phyloP scores from a whole-genome alignment of 1,139 yeast species.

The Wickerhamomyces sp. region DNA sequence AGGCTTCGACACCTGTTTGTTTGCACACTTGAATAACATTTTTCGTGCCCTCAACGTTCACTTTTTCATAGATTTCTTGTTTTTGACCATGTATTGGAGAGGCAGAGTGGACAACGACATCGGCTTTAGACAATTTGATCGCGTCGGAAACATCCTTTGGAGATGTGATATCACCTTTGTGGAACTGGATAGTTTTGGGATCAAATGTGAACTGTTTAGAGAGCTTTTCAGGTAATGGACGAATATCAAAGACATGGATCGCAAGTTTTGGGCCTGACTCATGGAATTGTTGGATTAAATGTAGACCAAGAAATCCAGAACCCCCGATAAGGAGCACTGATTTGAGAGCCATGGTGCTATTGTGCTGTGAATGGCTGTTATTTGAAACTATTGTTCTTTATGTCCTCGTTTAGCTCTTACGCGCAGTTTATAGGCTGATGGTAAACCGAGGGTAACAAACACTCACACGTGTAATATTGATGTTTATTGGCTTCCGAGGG shows the following conservation, averaged over 20 bases:
- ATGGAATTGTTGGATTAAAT: constrained; percentile 80
- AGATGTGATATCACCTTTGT: constrained; percentile 82
- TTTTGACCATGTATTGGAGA: constrained; percentile 91
- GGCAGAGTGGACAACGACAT: constrained; percentile 90
- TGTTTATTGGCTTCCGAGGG: too few species aligned
- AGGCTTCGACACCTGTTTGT: constrained; percentile 48
- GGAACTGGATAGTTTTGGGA: constrained; percentile 48
- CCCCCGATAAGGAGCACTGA: constrained; percentile 90
- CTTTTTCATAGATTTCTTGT: constrained; percentile 77
- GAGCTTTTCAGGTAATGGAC: constrained; percentile 72
- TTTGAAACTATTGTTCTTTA: too few species aligned
- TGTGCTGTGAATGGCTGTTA: too few species aligned
- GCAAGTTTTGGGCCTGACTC: constrained; percentile 60
- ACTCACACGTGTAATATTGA: too few species aligned
- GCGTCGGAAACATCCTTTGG: constrained; percentile 64
- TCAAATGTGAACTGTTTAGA: constrained; percentile 74
- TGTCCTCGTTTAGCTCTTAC: too few species aligned
- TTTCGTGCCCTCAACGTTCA: constrained; percentile 85
- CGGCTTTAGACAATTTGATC: constrained; percentile 52
- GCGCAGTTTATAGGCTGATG: too few species aligned
- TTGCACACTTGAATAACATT: constrained; percentile 67
- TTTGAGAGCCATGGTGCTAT: constrained; percentile 27
- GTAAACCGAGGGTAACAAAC: too few species aligned
- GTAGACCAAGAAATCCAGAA: constrained; percentile 91
- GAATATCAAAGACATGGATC: constrained; percentile 84